These are phyloP conservation scores for Vaccinium vitisidaea DNA, from an alignment of 148 eudicot genomes.

Conservation along the genomic window DNA sequence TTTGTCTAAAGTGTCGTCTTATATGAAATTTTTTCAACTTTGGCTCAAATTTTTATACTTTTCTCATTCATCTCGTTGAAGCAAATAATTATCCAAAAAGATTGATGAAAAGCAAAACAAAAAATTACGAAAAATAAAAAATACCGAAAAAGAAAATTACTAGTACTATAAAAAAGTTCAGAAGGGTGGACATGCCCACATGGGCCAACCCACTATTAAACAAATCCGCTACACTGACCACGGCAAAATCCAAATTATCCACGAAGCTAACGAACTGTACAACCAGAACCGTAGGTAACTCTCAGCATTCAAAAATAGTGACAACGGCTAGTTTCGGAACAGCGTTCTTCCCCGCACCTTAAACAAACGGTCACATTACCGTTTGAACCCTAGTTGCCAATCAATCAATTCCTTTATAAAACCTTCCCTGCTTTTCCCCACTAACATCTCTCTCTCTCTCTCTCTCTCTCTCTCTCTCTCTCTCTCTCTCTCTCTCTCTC, in stretches of 20 bases:
- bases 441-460: conserved; percentile 17
- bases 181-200: neutral
- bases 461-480: neutral
- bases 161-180: no score
- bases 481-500: conserved; percentile 25
- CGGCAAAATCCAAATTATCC: neutral
- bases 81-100: neutral
- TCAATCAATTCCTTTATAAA: neutral
- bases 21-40: neutral
- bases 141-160: neutral
- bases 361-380: no score
- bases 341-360: neutral
- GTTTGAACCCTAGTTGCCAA: neutral
- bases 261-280: neutral
- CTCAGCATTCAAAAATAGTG: neutral
- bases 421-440: neutral
- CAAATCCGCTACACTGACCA: neutral
- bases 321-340: conserved; percentile 2
- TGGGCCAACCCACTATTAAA: neutral
- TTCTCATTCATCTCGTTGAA: neutral
- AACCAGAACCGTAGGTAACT: neutral
- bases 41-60: neutral
- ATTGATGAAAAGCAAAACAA: neutral
- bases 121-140: neutral
- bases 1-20: neutral